A percentile compares a stretch with the other conserved stretches of the same genome.
phyloP scores from a whole-genome alignment of 345 rosid species.

The Eucalyptus erythrocorys region DNA sequence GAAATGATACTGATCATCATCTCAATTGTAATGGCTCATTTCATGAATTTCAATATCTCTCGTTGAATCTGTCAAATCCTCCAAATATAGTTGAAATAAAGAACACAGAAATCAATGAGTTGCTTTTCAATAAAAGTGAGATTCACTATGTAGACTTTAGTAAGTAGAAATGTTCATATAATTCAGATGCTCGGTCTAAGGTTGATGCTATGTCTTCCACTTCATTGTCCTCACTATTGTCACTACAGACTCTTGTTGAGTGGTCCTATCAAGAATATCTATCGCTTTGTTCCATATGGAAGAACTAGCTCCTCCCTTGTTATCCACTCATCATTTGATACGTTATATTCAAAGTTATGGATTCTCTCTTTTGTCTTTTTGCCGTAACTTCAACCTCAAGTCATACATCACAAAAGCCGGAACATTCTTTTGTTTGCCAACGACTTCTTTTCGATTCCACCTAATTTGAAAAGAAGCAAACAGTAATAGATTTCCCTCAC shows the following conservation, averaged over 20 bases:
- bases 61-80: neutral
- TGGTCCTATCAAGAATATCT: neutral
- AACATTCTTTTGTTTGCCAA: neutral
- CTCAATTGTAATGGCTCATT: neutral
- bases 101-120: neutral
- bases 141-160: neutral
- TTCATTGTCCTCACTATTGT: neutral
- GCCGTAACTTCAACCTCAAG: neutral
- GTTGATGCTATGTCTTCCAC: neutral
- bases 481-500: neutral
- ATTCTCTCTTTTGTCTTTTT: neutral
- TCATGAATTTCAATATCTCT: neutral
- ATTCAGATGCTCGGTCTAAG: neutral
- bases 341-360: neutral
- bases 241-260: neutral
- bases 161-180: neutral
- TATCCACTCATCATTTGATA: neutral
- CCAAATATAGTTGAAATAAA: neutral
- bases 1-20: neutral
- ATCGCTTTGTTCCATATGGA: neutral
- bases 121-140: neutral
- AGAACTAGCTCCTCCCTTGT: neutral
- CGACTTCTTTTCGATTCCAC: neutral
- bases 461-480: neutral
- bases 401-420: neutral